Evolutionary conservation across 2,329 filamentous ascomycete species (phyloP).

Genomic region (Delphinella strobiligena): DNA sequence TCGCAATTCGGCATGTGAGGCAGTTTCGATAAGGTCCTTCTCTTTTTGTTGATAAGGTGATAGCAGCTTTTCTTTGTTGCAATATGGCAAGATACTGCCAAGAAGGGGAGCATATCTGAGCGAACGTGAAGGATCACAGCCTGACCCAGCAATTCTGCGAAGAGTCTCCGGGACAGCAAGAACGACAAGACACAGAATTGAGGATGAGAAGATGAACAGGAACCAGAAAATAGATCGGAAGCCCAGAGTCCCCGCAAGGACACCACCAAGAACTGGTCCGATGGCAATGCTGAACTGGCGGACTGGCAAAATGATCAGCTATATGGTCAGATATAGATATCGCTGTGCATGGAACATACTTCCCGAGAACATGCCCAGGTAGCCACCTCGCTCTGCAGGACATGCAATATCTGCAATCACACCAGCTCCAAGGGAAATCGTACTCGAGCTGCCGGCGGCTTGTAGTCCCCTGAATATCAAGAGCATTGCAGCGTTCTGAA

Average conservation of each 20-base stretch:
- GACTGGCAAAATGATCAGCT: neutral
- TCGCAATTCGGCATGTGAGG: neutral
- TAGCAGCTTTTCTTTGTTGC: neutral
- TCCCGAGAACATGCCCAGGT: neutral
- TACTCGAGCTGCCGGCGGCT: conserved; percentile 27
- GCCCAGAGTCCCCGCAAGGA: conserved; percentile 22
- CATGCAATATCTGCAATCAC: conserved; percentile 25
- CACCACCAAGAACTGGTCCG: conserved; percentile 19
- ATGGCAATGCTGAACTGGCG: conserved; percentile 8
- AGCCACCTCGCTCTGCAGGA: conserved; percentile 21
- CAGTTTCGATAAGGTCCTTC: neutral
- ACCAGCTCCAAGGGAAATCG: conserved; percentile 24
- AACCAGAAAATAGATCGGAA: conserved; percentile 32
- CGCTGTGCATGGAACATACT: neutral
- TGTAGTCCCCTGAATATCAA: conserved; percentile 28
- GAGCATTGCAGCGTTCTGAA: conserved; percentile 25
- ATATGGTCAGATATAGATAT: neutral
- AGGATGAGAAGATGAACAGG: conserved; percentile 27
- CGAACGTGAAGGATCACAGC: conserved; percentile 6
- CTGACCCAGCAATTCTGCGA: conserved; percentile 29
- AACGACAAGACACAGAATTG: conserved; percentile 17
- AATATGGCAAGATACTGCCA: neutral
- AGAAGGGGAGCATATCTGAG: neutral
- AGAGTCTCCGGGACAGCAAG: conserved; percentile 26
- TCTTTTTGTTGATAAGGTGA: neutral